Percentiles rank a stretch among this genome's conserved stretches.
phyloP scores from a whole-genome alignment of 805 yeast species.

The Yarrowia keelungensis region DNA sequence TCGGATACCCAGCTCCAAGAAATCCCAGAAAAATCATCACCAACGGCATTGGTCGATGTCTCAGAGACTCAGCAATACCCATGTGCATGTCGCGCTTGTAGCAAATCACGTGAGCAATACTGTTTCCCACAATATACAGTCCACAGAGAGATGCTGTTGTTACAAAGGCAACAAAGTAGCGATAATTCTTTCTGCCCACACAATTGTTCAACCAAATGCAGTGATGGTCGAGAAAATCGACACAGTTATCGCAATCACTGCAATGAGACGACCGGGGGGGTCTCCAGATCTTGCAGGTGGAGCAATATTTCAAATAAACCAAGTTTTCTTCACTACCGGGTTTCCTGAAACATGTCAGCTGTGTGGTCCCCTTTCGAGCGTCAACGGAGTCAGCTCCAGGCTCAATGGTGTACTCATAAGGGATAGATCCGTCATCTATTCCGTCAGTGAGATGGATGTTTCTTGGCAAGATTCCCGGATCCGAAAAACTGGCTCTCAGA shows the following conservation, averaged over 20 bases:
- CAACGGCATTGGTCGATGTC: slow-evolving; percentile 46
- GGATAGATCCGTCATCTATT: slow-evolving; percentile 49
- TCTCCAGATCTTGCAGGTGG: slow-evolving; percentile 74
- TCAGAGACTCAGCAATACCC: slow-evolving; percentile 46
- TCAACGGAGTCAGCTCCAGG: slow-evolving; percentile 57
- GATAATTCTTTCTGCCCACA: slow-evolving; percentile 74
- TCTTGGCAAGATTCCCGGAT: slow-evolving; percentile 73
- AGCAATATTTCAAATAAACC: slow-evolving; percentile 63
- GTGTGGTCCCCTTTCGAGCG: neutral
- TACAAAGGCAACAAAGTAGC: slow-evolving; percentile 54
- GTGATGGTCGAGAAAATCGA: slow-evolving; percentile 74
- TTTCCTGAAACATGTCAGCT: neutral
- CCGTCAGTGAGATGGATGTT: slow-evolving; percentile 64
- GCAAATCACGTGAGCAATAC: slow-evolving; percentile 49
- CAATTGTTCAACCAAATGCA: slow-evolving; percentile 77
- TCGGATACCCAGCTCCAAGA: slow-evolving; percentile 62
- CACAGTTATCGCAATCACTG: slow-evolving; percentile 69
- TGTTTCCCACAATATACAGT: slow-evolving; percentile 46
- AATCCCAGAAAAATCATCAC: slow-evolving; percentile 62
- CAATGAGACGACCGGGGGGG: slow-evolving; percentile 82
- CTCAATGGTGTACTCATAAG: slow-evolving; percentile 63
- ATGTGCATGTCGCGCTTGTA: slow-evolving; percentile 40
- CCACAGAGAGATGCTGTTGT: slow-evolving; percentile 51
- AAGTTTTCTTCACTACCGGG: slow-evolving; percentile 43
- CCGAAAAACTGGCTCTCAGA: slow-evolving; percentile 62